These are phyloP conservation scores for Alternaria sp. DNA, from an alignment of 2,329 filamentous ascomycete genomes.

Conservation along the genomic window DNA sequence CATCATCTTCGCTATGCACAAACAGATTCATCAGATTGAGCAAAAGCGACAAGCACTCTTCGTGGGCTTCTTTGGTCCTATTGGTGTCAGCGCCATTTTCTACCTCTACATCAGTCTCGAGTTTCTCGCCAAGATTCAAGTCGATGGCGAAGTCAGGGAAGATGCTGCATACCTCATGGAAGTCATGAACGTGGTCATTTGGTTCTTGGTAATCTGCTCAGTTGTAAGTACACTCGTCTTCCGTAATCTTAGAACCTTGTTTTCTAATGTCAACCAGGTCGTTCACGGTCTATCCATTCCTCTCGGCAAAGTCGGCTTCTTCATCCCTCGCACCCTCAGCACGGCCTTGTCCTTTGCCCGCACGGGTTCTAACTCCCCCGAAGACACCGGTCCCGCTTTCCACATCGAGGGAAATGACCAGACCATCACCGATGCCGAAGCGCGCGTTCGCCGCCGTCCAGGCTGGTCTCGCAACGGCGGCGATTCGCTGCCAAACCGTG, in stretches of 20 bases:
- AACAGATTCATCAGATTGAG: slow-evolving; percentile 79
- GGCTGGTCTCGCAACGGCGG: slow-evolving; percentile 27
- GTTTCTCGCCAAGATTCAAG: slow-evolving; percentile 67
- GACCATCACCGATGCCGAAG: slow-evolving; percentile 28
- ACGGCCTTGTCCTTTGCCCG: slow-evolving; percentile 46
- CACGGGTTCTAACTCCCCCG: slow-evolving; percentile 6
- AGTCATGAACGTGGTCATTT: slow-evolving; percentile 74
- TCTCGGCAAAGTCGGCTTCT: slow-evolving; percentile 68
- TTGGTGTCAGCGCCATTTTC: slow-evolving; percentile 88
- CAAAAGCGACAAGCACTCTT: slow-evolving; percentile 77
- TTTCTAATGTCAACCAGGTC: slow-evolving; percentile 54
- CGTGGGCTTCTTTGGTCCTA: slow-evolving; percentile 91
- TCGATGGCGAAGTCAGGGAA: slow-evolving; percentile 65
- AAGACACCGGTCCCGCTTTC: slow-evolving; percentile 39
- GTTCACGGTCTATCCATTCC: slow-evolving; percentile 86
- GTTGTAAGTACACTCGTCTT: slow-evolving; percentile 64
- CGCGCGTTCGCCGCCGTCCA: slow-evolving; percentile 30
- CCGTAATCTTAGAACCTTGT: not conserved
- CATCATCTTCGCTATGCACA: slow-evolving; percentile 75
- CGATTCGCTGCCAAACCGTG: slow-evolving; percentile 33
- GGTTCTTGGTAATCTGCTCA: slow-evolving; percentile 85
- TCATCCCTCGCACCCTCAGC: slow-evolving; percentile 69
- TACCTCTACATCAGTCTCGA: slow-evolving; percentile 84
- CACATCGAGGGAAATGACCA: slow-evolving; percentile 30
- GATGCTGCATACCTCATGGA: slow-evolving; percentile 73